Conservation (phyloP, 2,329 filamentous ascomycete species). For the Uncinocarpus reesii region DNA sequence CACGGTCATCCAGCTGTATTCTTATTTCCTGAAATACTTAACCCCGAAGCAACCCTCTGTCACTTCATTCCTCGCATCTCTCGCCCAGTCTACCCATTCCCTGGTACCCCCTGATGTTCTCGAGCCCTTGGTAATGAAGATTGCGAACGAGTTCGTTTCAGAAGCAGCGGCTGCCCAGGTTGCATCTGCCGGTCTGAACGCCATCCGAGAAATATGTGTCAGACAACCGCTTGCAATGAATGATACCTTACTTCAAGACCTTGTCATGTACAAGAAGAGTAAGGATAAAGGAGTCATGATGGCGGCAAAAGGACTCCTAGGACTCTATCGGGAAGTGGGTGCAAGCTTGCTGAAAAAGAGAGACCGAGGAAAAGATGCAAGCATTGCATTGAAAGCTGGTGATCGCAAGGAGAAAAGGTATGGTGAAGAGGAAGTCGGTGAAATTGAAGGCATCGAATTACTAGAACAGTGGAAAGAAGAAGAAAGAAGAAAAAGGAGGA, state of each 20-base stretch:
- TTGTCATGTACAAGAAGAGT: conserved; percentile 91
- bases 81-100: conserved; percentile 84
- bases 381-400: conserved; percentile 67
- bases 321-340: conserved; percentile 81
- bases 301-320: conserved; percentile 85
- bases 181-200: conserved; percentile 81
- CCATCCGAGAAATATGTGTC: conserved; percentile 86
- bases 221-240: conserved; percentile 94
- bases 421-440: conserved; percentile 68
- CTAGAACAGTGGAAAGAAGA: conserved; percentile 91
- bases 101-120: conserved; percentile 86
- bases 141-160: conserved; percentile 96
- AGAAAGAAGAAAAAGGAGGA: conserved; percentile 62
- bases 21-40: conserved; percentile 88
- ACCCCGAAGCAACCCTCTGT: conserved; percentile 81
- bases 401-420: conserved; percentile 67
- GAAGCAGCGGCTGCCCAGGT: conserved; percentile 88
- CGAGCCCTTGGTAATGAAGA: conserved; percentile 84
- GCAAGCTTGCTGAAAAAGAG: conserved; percentile 80
- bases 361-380: conserved; percentile 83
- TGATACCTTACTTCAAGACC: conserved; percentile 86
- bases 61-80: conserved; percentile 81
- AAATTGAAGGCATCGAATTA: conserved; percentile 84
- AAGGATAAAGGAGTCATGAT: conserved; percentile 99
- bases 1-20: conserved; percentile 82